Conservation (phyloP, 805 yeast species). For the Zygosaccharomyces rouxii region DNA sequence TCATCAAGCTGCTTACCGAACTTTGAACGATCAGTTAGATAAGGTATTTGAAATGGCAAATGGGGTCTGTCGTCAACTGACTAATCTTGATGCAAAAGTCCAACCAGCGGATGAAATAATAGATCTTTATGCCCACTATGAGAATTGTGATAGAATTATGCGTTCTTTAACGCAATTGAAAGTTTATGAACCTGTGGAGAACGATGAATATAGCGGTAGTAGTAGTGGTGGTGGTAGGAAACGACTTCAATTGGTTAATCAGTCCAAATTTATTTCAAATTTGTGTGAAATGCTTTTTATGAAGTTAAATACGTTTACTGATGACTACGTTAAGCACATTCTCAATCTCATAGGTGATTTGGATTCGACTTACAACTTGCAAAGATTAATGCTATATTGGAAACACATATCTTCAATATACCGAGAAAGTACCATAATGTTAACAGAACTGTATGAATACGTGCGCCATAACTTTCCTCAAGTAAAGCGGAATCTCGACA, state of each 20-base stretch:
- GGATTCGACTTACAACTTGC: not conserved
- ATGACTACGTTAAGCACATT: not conserved
- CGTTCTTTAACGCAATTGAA: slow-evolving; percentile 10
- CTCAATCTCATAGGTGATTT: not conserved
- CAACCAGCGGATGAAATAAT: not conserved
- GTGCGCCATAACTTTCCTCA: slow-evolving; percentile 6
- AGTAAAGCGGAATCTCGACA: not conserved
- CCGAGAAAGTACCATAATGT: not conserved
- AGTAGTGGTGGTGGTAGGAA: not conserved
- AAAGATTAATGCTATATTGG: not conserved
- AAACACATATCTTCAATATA: not conserved
- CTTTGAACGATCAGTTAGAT: not conserved
- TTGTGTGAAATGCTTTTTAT: slow-evolving; percentile 10
- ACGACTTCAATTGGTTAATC: slow-evolving; percentile 6
- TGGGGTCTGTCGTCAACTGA: not conserved
- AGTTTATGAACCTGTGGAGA: slow-evolving; percentile 3
- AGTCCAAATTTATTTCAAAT: slow-evolving; percentile 3
- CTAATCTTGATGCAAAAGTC: not conserved
- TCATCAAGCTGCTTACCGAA: not conserved
- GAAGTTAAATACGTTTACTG: not conserved
- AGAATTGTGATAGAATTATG: not conserved
- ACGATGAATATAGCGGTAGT: not conserved
- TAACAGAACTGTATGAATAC: not conserved
- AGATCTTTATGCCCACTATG: not conserved
- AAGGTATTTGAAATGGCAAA: not conserved